phyloP scores from a whole-genome alignment of 2,329 filamentous ascomycete genomes.

The Fusarium setosum region DNA sequence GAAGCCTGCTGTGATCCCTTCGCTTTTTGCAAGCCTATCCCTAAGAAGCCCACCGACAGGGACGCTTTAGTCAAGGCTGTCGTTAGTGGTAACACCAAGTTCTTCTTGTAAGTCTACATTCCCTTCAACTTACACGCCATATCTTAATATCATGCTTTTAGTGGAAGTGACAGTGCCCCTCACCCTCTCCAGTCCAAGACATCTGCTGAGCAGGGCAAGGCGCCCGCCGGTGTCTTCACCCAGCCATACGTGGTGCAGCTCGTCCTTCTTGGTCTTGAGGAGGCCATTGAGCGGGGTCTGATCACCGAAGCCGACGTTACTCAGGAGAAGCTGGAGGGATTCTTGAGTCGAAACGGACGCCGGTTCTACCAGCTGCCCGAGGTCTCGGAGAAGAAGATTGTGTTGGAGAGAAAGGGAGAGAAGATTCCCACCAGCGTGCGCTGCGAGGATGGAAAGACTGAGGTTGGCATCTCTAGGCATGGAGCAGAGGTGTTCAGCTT shows the following conservation, averaged over 20 bases:
- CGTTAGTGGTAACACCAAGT: slow-evolving; percentile 69
- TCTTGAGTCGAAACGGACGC: slow-evolving; percentile 64
- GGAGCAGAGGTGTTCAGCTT: slow-evolving; percentile 56
- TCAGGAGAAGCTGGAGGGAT: slow-evolving; percentile 64
- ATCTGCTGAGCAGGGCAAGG: slow-evolving; percentile 57
- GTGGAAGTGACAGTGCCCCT: slow-evolving; percentile 72
- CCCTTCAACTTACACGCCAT: background rate
- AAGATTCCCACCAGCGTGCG: slow-evolving; percentile 53
- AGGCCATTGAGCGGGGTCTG: slow-evolving; percentile 66
- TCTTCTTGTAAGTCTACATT: slow-evolving; percentile 73
- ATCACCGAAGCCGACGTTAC: slow-evolving; percentile 64
- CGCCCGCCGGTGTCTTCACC: slow-evolving; percentile 82
- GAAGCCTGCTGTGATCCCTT: slow-evolving; percentile 69
- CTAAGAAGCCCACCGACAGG: slow-evolving; percentile 78
- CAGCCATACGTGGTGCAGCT: slow-evolving; percentile 77
- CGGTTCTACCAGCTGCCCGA: slow-evolving; percentile 62
- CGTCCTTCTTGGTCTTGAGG: slow-evolving; percentile 71
- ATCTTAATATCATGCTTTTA: slow-evolving; percentile 27
- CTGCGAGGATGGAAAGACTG: slow-evolving; percentile 51
- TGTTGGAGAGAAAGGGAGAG: slow-evolving; percentile 55
- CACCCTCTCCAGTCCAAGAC: slow-evolving; percentile 72
- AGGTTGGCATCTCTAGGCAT: slow-evolving; percentile 57
- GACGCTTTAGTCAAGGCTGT: slow-evolving; percentile 76
- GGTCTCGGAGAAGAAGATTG: slow-evolving; percentile 43
- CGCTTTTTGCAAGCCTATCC: slow-evolving; percentile 81